These are phyloP conservation scores for Lentinula guzmanii DNA, from an alignment of 768 basidiomycete species.

Conservation along the genomic window DNA sequence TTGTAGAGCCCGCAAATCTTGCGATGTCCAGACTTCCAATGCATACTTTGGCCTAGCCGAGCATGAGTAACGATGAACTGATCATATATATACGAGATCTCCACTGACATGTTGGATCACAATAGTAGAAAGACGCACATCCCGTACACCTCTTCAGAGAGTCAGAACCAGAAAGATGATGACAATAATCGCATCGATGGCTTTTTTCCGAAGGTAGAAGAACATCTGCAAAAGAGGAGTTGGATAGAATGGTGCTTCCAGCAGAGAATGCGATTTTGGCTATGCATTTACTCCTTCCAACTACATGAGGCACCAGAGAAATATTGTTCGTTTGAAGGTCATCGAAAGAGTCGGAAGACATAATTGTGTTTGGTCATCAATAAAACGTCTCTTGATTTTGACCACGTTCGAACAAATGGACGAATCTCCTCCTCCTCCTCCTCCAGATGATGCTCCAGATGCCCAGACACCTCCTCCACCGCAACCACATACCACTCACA, in stretches of 20 bases:
- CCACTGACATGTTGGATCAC: conserved; percentile 49
- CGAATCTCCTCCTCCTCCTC: background rate
- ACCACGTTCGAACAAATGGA: background rate
- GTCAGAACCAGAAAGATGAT: conserved; percentile 24
- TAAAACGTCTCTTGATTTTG: background rate
- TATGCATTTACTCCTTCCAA: conserved; percentile 46
- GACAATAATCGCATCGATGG: conserved; percentile 62
- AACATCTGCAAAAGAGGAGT: conserved; percentile 36
- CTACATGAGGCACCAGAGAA: conserved; percentile 37
- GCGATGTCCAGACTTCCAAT: conserved; percentile 65
- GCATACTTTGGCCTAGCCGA: conserved; percentile 52
- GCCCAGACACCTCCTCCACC: background rate
- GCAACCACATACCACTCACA: conserved; percentile 35
- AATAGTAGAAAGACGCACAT: conserved; percentile 73
- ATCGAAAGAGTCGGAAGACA: background rate
- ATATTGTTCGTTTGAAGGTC: conserved; percentile 7
- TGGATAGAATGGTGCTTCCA: conserved; percentile 46
- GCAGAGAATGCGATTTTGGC: conserved; percentile 29
- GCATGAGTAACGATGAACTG: conserved; percentile 2
- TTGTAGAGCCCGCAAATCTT: conserved; percentile 60
- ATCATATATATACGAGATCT: conserved; percentile 13
- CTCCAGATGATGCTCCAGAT: background rate
- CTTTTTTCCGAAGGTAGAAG: conserved; percentile 56
- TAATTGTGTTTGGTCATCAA: background rate
- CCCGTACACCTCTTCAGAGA: conserved; percentile 54